Base-by-base conservation (phyloP, 2,329 filamentous ascomycete genomes). In the Aspergillus floridensis region DNA sequence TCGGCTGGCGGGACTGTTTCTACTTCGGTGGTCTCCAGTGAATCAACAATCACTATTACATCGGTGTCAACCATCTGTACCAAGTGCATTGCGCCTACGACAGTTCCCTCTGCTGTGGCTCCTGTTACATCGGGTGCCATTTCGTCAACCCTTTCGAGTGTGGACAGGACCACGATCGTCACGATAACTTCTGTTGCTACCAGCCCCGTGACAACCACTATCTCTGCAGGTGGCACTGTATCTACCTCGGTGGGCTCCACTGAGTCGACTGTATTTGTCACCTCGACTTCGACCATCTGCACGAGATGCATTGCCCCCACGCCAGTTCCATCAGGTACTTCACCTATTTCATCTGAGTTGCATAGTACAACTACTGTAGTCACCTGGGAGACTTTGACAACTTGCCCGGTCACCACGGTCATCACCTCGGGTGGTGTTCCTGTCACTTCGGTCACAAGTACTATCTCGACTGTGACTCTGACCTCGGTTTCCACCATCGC, bases 331-430 rank as follows among this genome's bases (percentile, higher is more conserved):
- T 55, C 53, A 4, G 32, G 21, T 8, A 16, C 16, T 10, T 19
- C 38, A 8, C 38, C 38, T 8, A 19, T 44, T 19, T 44, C 38
- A 1, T 44, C 38, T 8, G 38, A 16, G 6, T 16, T 44, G 16
- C 14, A 48, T 29, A 35, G 53, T n/a, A 60, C 55, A 4, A 63
- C 63, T 5, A 63, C 63, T 1, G 53, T 61, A 5, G 51, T 65
- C 32, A 70, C 67, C 19, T 63, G 56, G 35, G 46, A 53, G 35
- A 63, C 61, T 19, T 48, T 57, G 29, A 63, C 61, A 12, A 48
- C 32, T 14, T 63, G 61, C 56, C 61, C 61, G 7, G 56, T 63
- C 41, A 63, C 61, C 8, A 46, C 54, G 2, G 58, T 59, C 19
- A 38, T 52, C 12, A 63, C 61, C 11, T 59, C 61, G 6, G 41